Evolutionary conservation across 108 stramenopile genomes (phyloP), one percentile per base, ranked within the genome.

Genomic region (Ochromonas danica): DNA sequence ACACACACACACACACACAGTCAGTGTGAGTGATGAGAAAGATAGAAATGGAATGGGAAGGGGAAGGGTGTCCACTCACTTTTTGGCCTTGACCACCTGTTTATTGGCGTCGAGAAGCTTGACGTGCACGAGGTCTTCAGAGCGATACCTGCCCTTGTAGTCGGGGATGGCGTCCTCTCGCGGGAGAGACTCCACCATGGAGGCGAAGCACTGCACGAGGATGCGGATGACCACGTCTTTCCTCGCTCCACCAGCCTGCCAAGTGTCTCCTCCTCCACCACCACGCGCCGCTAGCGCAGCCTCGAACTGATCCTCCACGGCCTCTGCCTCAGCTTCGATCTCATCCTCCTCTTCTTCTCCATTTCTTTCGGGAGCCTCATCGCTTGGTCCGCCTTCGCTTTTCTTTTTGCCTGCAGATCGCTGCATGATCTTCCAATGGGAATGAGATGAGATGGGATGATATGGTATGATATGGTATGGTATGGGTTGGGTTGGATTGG

Each of bases 261-360:
- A 67, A 10, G 35, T 67, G 27, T 28, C 35, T 28, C 35, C 25
- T 67, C 30, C 31, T 51, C 22, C 14, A 51, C 22, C 22, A 51
- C 22, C 22, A 28, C 17, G 17, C 31, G 63, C 63, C 25, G 6
- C 31, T 10, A 67, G 31, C 35, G 31, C 31, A 14, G 17, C 30
- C 25, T 67, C 63, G 63, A 67, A 67, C 31, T 67, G 63, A 67
- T 67, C 63, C 3, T 35, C 63, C 33, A 67, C 3, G 3, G 3
- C 63, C 6, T 67, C 63, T 14, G 31, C 35, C 25, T 28, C 63
- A 28, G 3, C 63, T 36, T 28, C 33, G 3, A 14, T 25, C 31
- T 33, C 63, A 67, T 10, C 35, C 63, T n/a, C n/a, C n/a, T n/a
- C n/a, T n/a, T n/a, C n/a, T n/a, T n/a, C n/a, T n/a, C n/a, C n/a